Evolutionary conservation across 2,329 filamentous ascomycete species (phyloP), one percentile per base, ranked within the genome.

Genomic region (Cercospora janseana): DNA sequence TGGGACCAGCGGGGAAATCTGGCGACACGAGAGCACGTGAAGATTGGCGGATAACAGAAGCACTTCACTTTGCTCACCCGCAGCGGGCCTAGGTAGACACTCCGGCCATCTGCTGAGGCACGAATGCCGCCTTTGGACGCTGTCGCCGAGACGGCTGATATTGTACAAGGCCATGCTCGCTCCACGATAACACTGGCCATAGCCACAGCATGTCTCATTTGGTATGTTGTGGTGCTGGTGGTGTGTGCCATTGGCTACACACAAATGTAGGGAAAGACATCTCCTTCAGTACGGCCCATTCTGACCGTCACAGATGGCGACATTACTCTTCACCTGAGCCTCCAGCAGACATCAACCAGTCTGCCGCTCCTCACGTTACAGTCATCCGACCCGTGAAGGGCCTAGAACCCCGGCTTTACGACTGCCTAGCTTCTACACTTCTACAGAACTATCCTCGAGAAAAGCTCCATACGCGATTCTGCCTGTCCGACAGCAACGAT

Each of bases 311-410:
- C 57, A 83, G 80, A 73, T 77, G 77, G 64, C 73, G 75, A 47
- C 72, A 80, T 60, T 82, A 78, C 61, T 76, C 75, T 18, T 67
- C 61, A 46, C 68, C 64, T 32, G 55, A 63, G 35, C 69, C 65
- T 35, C 46, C 56, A 62, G 21, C 46, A 13, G 46, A 16, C 2
- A 41, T 52, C 6, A 43, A 54, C 4, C 37, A 28, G 3, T 28
- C 34, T 9, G 72, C 83, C 29, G 75, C 89, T 3, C 92, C 91
- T 12, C 84, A 88, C 72, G 79, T 98, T 62, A 97, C 93, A 24
- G 79, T 95, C 54, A 90, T 98, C 60, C 87, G 93, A 2, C 94
- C 93, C 0, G 85, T 95, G 58, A 97, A 96, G 71, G 93, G 91
- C 54, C 78, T 95, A 49, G 93, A 97, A 68, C 87, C 90, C 3